Evolutionary conservation across 768 basidiomycete species (phyloP), one percentile per base, ranked within the genome.

Genomic region (Agaricus subrufescens): DNA sequence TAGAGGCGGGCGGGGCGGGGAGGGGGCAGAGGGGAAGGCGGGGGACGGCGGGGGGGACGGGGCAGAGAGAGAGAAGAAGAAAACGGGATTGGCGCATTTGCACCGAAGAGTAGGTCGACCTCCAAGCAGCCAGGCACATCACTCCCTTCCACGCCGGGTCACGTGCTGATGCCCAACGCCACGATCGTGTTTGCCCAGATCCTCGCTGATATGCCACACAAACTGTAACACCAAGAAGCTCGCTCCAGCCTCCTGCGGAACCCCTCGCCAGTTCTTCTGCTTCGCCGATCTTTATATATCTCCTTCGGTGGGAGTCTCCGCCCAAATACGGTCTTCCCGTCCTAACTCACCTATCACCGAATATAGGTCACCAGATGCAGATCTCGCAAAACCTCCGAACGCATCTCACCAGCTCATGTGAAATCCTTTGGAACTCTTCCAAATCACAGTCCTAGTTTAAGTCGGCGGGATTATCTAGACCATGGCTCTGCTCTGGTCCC

Each of bases 91-190:
- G 54, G 47, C 54, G 54, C 54, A 56, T 56, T 56, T 43, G 46
- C 54, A 56, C 54, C 54, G 40, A 56, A 56, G 54, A 49, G 40
- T 44, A 56, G 47, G 54, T 42, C 25, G 54, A 34, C 34, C 11
- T 34, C 8, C 43, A 56, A 56, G 54, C 54, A 34, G 46, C 54
- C 54, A 56, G 54, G 54, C 54, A 56, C 54, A 29, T n/a, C 38
- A 42, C 27, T 40, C 49, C 49, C 39, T 27, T 56, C 43, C 47
- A 56, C 47, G 54, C 54, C 37, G 39, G 47, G 34, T 56, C 54
- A 56, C 54, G 54, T 56, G 54, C 39, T 56, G 54, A 55, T 55
- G 29, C 27, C 26, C 40, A n/a, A 40, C 34, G 4, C 25, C 46
- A n/a, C 30, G 25, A 23, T 40, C 38, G 19, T 4, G 2, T 40